Conservation (phyloP, 2,329 filamentous ascomycete genomes). For the Dactylellina haptotyla region DNA sequence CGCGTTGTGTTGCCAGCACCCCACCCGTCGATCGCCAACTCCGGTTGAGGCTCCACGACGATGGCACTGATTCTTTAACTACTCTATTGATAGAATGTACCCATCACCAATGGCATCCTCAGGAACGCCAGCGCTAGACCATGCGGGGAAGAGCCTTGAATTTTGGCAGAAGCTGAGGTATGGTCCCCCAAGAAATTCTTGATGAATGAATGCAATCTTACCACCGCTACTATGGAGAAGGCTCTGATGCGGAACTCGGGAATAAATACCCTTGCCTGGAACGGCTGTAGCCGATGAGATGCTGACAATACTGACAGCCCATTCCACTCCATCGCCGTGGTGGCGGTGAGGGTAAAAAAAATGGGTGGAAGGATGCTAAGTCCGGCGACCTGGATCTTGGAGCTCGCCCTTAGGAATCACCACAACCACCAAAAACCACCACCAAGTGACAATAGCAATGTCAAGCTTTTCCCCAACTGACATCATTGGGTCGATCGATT, state of each 20-base stretch:
- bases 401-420: slow-evolving; percentile 51
- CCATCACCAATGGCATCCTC: too few relatives aligned
- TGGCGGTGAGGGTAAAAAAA: not conserved
- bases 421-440: slow-evolving; percentile 15
- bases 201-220: not conserved
- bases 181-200: not conserved
- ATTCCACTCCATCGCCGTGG: too few relatives aligned
- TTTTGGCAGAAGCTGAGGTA: not conserved
- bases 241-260: slow-evolving; percentile 10
- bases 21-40: too few relatives aligned
- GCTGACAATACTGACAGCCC: not conserved
- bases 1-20: slow-evolving; percentile 8
- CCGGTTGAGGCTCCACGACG: too few relatives aligned
- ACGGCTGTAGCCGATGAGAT: slow-evolving; percentile 11
- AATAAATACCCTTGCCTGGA: slow-evolving; percentile 10
- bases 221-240: not conserved
- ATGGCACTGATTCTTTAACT: too few relatives aligned
- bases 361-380: slow-evolving; percentile 35
- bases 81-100: too few relatives aligned
- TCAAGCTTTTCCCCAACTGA: slow-evolving; percentile 30
- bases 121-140: too few relatives aligned
- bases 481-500: slow-evolving; percentile 35
- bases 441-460: slow-evolving; percentile 1
- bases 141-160: too few relatives aligned
- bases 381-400: slow-evolving; percentile 33